Base-by-base conservation (phyloP, 345 rosid genomes). In the Lenwebbia sp. region DNA sequence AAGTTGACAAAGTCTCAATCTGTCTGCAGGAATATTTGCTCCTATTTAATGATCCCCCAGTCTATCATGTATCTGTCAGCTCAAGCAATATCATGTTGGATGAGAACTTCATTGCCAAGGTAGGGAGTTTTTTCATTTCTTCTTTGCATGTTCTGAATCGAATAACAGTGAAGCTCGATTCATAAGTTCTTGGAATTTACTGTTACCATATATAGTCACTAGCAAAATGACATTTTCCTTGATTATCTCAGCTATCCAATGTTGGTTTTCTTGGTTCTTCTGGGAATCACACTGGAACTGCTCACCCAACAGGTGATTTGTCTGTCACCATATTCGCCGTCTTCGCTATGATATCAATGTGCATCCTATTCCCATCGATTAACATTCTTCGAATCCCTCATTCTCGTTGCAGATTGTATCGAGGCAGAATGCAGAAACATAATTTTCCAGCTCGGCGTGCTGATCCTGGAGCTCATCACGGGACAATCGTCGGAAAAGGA, bases 71-170 rank as follows among this genome's bases (percentile, higher is more conserved):
- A 85, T 95, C 99, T 85, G 85, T 97, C 88, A 96, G 88, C 89
- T 94, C 99, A 85, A 94, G 98, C 84, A 95, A 90, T 84, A 91
- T 97, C 89, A 94, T 97, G 96, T 89, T 97, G 75, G 99, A 95
- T 85, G 96, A 93, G 83, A 94, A 96, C 92, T 96, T 94, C 89
- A 95, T 89, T 1, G 95, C 98, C 28, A 97, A 96, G 95, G 99
- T 94, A 54, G 86, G 86, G 74, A 21, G 17, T 49, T 57, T 40
- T 40, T 84, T 84, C 41, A 8, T n/a, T 28, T 83, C 40, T 49
- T 51, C 54, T 13, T 15, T 10, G 56, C 76, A 65, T 52, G 83
- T 30, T 47, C 83, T 82, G 82, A 53, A 50, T 62, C 49, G 13
- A 37, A 55, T 47, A 47, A 51, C 5, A n/a, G 26, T 54, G 22